Evolutionary conservation across 139 green algal species (phyloP).

Genomic region (Auxenochlorella pyrenoidosa): DNA sequence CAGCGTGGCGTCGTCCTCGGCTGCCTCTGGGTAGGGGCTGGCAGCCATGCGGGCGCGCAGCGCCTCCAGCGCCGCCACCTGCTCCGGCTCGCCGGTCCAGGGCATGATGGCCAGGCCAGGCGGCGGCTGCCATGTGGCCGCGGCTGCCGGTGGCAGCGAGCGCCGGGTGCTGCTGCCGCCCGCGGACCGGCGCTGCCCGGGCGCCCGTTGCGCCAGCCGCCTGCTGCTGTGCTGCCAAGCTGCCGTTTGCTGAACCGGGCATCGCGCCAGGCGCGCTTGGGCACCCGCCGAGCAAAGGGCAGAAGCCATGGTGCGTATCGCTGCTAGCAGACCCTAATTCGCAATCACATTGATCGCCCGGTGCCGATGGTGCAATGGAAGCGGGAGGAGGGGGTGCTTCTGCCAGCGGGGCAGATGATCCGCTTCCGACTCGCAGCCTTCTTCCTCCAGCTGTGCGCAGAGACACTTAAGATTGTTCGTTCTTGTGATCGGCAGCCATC

Average conservation of each 20-base stretch:
- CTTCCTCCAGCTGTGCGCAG: too few species aligned
- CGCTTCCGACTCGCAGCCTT: too few species aligned
- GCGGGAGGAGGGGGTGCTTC: too few species aligned
- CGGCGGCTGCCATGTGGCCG: conserved; percentile 9
- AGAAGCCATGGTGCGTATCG: too few species aligned
- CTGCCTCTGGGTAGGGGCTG: conserved; percentile 5
- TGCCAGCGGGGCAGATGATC: too few species aligned
- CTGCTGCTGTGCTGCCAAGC: background rate
- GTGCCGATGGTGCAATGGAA: too few species aligned
- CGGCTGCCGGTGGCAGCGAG: background rate
- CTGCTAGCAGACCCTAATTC: too few species aligned
- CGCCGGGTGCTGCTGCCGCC: background rate
- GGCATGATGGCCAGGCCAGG: conserved; percentile 41
- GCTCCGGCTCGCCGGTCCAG: conserved; percentile 40
- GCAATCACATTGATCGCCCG: too few species aligned
- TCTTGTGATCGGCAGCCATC: too few species aligned
- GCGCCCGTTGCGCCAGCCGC: too few species aligned
- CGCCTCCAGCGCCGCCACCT: conserved; percentile 58
- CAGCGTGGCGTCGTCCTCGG: conserved; percentile 58
- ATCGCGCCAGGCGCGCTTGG: background rate
- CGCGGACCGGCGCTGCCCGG: too few species aligned
- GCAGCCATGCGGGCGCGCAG: conserved; percentile 51
- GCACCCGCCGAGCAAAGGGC: background rate
- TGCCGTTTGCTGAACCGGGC: background rate
- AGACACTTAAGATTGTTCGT: too few species aligned